These are phyloP conservation scores for Solanum boliviense DNA, from an alignment of 257 asterid species.

Conservation along the genomic window DNA sequence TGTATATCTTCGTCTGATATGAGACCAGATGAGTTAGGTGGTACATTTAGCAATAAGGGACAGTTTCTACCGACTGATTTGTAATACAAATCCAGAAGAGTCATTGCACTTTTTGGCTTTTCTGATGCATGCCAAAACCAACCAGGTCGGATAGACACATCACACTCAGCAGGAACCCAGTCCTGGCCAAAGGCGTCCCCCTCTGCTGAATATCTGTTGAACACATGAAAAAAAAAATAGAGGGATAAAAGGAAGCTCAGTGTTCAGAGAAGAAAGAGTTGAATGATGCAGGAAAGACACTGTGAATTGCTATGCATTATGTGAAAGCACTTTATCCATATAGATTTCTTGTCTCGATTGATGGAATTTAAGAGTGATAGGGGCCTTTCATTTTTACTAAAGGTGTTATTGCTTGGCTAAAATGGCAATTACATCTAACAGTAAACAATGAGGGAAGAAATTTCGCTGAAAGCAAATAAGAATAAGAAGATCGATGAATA, in stretches of 20 bases:
- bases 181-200: slow-evolving; percentile 86
- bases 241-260: neutral
- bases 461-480: neutral
- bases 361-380: neutral
- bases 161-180: slow-evolving; percentile 95
- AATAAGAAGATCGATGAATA: neutral
- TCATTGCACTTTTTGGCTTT: slow-evolving; percentile 64
- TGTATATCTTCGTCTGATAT: slow-evolving; percentile 66
- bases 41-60: slow-evolving; percentile 69
- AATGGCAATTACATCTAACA: neutral
- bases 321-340: neutral
- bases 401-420: neutral
- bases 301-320: neutral
- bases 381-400: neutral
- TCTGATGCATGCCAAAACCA: slow-evolving; percentile 97
- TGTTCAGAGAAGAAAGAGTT: neutral
- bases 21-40: slow-evolving; percentile 93
- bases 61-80: slow-evolving; percentile 88
- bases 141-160: slow-evolving; percentile 82
- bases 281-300: neutral
- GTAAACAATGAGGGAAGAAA: neutral
- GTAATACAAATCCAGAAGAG: slow-evolving; percentile 85
- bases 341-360: neutral
- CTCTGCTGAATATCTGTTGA: slow-evolving; percentile 44
- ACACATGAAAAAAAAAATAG: slow-evolving; percentile 1